Conservation (phyloP, 148 eudicot genomes). For the Euryodendron excelsum region DNA sequence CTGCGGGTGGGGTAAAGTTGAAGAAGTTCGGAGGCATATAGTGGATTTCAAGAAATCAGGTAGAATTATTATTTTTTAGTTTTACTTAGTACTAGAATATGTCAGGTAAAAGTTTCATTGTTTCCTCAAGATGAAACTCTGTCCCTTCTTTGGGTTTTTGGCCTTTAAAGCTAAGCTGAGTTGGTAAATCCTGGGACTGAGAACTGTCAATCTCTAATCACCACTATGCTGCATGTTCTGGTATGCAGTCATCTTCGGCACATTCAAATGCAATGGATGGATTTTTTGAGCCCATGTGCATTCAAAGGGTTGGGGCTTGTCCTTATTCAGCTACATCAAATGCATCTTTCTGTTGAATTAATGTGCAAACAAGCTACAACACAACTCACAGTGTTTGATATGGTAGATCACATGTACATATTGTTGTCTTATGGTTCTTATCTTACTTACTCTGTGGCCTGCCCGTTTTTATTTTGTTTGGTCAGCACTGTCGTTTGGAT, state of each 20-base stretch:
- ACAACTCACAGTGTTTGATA: too few species aligned
- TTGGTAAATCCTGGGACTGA: background rate
- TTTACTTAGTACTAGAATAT: background rate
- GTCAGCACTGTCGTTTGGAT: too few species aligned
- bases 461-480: too few species aligned
- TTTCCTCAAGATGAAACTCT: background rate
- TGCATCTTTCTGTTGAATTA: too few species aligned
- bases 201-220: background rate
- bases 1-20: constrained; percentile 95
- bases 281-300: background rate
- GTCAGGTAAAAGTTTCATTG: background rate
- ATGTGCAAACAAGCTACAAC: too few species aligned
- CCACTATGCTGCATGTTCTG: too few species aligned
- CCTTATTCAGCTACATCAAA: too few species aligned
- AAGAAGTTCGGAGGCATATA: constrained; percentile 89
- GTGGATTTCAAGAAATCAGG: constrained; percentile 88
- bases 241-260: too few species aligned
- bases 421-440: too few species aligned
- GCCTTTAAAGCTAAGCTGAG: background rate
- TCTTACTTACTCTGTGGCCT: too few species aligned
- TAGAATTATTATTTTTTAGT: constrained; percentile 9
- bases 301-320: background rate
- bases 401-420: too few species aligned
- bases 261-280: too few species aligned
- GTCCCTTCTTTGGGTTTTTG: background rate